Evolutionary conservation across 208 protist genomes (phyloP), one percentile per base, ranked within the genome.

Genomic region (Blechomonas ayalai): DNA sequence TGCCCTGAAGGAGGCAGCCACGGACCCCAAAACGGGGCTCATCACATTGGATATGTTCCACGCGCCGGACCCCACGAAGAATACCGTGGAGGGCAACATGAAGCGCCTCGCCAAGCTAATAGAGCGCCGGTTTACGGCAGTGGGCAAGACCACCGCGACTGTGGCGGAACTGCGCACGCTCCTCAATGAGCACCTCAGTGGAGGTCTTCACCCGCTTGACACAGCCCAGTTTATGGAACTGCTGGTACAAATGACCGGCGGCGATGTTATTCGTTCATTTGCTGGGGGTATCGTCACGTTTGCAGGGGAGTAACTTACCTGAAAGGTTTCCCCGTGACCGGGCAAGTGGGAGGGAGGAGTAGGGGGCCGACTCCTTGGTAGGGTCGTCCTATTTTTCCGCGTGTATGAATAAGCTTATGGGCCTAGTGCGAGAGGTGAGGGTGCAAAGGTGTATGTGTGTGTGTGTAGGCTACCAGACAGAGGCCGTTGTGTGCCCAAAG

Each of bases 41-140:
- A 94, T 94, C 49, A 89, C 76, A 64, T 53, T 94, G 10, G 86
- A 94, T 49, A 88, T 91, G 67, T 94, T 94, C 54, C 76, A 79
- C 60, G 81, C 82, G 3, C 75, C 79, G 3, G 86, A 91, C 53
- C 75, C 76, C 3, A 79, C 69, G 3, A 59, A 68, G 52, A 87
- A 87, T 51, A 89, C 82, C 13, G 62, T 85, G 23, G 81, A 94
- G 52, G 77, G 82, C 5, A 82, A 71, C 59, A 80, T 91, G 79
- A 50, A 72, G 15, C 76, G 76, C 1, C 66, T 90, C 12, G 73
- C 85, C 50, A 56, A 74, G 28, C 25, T 90, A 6, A 71, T 94
- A 31, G 62, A 69, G 45, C 54, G 58, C 7, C 62, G 66, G 5
- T 89, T 71, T 50, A 37, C 67, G 25, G 26, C 79, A 3, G 56